These are phyloP conservation scores for Lyophyllum atratum DNA, from an alignment of 768 basidiomycete genomes.

Conservation along the genomic window DNA sequence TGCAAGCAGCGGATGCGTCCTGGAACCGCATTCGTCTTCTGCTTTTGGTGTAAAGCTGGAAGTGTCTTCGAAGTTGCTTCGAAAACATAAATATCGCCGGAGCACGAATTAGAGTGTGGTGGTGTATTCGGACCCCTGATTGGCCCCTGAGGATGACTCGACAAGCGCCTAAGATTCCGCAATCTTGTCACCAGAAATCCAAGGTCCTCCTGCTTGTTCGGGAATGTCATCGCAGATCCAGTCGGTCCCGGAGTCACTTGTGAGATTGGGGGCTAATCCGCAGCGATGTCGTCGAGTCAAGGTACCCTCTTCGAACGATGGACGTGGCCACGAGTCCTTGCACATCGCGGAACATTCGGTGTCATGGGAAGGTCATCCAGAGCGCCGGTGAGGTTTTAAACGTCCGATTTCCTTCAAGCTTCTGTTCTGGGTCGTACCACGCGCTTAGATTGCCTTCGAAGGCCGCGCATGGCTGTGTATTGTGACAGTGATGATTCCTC, in stretches of 20 bases:
- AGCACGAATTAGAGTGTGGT: background rate
- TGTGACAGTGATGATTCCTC: background rate
- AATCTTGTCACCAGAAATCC: conserved; percentile 14
- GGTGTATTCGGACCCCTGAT: background rate
- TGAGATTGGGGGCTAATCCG: background rate
- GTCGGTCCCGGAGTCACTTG: conserved; percentile 3
- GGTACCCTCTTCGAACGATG: background rate
- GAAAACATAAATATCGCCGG: background rate
- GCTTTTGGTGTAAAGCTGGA: background rate
- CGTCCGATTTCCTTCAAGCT: background rate
- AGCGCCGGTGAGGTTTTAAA: background rate
- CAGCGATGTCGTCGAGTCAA: background rate
- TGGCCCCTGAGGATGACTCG: background rate
- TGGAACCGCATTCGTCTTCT: conserved; percentile 1
- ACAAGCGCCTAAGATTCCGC: background rate
- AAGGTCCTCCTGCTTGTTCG: conserved; percentile 6
- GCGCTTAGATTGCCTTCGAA: background rate
- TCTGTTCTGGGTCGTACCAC: background rate
- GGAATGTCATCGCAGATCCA: conserved; percentile 2
- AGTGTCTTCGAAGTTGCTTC: background rate
- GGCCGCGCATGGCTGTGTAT: background rate
- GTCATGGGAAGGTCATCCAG: background rate
- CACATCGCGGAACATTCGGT: background rate
- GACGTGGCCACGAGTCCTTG: background rate
- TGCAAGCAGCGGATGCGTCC: background rate